phyloP scores from a whole-genome alignment of 2,329 filamentous ascomycete species.

The Pseudopyricularia cyperi region DNA sequence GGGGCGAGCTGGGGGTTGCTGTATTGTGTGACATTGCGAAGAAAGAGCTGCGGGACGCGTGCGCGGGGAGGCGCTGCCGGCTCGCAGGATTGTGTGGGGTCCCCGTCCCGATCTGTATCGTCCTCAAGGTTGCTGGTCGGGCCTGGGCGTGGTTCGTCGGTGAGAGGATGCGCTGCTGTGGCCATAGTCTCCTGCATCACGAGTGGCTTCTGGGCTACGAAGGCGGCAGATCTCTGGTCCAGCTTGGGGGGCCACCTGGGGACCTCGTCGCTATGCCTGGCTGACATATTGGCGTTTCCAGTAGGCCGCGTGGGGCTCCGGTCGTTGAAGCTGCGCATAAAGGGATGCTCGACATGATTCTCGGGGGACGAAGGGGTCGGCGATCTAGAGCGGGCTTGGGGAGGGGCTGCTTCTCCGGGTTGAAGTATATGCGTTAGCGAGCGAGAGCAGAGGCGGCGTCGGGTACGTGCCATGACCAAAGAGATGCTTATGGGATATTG shows the following conservation, averaged over 20 bases:
- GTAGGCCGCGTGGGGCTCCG: slow-evolving; percentile 35
- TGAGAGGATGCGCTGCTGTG: background rate
- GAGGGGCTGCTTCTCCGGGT: background rate
- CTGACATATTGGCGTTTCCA: slow-evolving; percentile 16
- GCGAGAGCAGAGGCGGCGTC: background rate
- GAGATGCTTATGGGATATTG: too few relatives aligned
- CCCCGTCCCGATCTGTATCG: slow-evolving; percentile 13
- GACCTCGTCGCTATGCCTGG: slow-evolving; percentile 30
- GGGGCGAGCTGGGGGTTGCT: slow-evolving; percentile 46
- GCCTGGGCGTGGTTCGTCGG: background rate
- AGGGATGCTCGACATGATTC: slow-evolving; percentile 32
- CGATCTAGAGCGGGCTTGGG: slow-evolving; percentile 31
- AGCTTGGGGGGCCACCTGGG: slow-evolving; percentile 25
- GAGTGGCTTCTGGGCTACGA: slow-evolving; percentile 30
- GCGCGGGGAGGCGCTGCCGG: slow-evolving; percentile 21
- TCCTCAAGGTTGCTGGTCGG: background rate
- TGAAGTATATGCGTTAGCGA: background rate
- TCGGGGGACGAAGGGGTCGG: slow-evolving; percentile 39
- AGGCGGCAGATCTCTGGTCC: slow-evolving; percentile 20
- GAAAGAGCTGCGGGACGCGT: slow-evolving; percentile 36
- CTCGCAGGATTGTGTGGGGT: slow-evolving; percentile 22
- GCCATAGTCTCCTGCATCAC: slow-evolving; percentile 27
- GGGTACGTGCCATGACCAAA: background rate
- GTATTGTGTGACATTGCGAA: slow-evolving; percentile 55
- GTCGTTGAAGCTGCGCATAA: slow-evolving; percentile 26